Percentiles rank a stretch among this genome's conserved stretches.
phyloP scores from a whole-genome alignment of 2,329 filamentous ascomycete genomes.

The Amesomyces nigricolor region DNA sequence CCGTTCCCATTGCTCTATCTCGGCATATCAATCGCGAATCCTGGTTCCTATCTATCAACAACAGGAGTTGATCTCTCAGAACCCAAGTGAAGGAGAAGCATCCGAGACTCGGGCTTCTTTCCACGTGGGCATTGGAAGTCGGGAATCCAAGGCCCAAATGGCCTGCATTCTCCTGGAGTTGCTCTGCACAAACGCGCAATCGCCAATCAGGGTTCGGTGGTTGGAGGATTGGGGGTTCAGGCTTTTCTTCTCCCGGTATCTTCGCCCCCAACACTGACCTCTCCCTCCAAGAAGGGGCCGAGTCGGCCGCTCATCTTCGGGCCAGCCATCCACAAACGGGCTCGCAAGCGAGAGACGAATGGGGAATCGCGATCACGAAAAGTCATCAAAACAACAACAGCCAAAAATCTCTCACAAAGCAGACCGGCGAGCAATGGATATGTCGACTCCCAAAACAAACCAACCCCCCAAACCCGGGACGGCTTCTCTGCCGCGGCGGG shows the following conservation, averaged over 20 bases:
- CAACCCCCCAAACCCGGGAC: conserved; percentile 2
- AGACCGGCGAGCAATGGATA: neutral
- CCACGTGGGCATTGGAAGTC: neutral
- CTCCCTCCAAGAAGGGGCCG: no score
- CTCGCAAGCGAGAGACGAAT: neutral
- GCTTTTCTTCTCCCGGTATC: no score
- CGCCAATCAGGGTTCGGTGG: no score
- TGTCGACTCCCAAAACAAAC: neutral
- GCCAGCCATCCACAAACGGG: neutral
- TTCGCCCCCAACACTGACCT: no score
- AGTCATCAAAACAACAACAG: neutral
- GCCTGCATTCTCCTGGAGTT: no score
- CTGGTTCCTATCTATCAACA: conserved; percentile 1
- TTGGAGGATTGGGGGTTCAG: no score
- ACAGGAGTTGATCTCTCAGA: neutral
- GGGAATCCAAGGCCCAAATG: no score
- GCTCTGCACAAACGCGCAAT: no score
- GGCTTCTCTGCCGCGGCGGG: conserved; percentile 12
- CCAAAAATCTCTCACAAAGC: conserved; percentile 1
- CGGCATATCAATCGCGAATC: neutral
- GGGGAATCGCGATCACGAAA: neutral
- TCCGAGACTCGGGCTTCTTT: neutral
- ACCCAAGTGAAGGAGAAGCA: no score
- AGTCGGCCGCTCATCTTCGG: neutral
- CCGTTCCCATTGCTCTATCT: conserved; percentile 14